Conservation (phyloP, 768 basidiomycete genomes). For the Dictyophora rubrovolvata region DNA sequence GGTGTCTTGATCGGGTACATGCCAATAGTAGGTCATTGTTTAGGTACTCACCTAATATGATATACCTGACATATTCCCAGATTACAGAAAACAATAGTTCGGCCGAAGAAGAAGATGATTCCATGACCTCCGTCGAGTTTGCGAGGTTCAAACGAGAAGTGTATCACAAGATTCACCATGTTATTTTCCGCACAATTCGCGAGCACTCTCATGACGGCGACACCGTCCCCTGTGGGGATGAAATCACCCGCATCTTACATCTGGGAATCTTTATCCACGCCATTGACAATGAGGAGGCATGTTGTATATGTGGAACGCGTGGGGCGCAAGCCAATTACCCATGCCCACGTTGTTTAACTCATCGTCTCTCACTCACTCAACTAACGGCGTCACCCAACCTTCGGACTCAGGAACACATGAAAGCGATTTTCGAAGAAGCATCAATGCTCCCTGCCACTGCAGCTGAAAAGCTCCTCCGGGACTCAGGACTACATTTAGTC, state of each 20-base stretch:
- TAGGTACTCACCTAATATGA: background rate
- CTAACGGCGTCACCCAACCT: slow-evolving; percentile 11
- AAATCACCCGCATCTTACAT: slow-evolving; percentile 14
- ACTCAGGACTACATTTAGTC: too few relatives aligned
- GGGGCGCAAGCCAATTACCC: slow-evolving; percentile 20
- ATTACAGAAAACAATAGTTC: slow-evolving; percentile 15
- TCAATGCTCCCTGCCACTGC: slow-evolving; percentile 7
- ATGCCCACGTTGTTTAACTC: slow-evolving; percentile 23
- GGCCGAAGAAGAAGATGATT: too few relatives aligned
- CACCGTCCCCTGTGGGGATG: slow-evolving; percentile 18
- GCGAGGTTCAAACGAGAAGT: slow-evolving; percentile 21
- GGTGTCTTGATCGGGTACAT: slow-evolving; percentile 22
- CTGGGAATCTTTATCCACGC: too few relatives aligned
- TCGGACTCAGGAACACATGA: slow-evolving; percentile 16
- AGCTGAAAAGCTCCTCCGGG: too few relatives aligned
- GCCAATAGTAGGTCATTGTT: slow-evolving; percentile 16
- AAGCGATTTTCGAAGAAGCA: slow-evolving; percentile 12
- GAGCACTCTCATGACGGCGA: slow-evolving; percentile 18
- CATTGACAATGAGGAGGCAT: too few relatives aligned
- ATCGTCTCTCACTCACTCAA: slow-evolving; percentile 12
- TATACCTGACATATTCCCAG: slow-evolving; percentile 9
- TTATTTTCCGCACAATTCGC: slow-evolving; percentile 17
- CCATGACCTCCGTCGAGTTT: slow-evolving; percentile 17
- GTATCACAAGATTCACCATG: slow-evolving; percentile 19
- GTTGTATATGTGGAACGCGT: slow-evolving; percentile 17